Evolutionary conservation across 441 rosid species (phyloP).

Genomic region (Theobroma grandiflorum): DNA sequence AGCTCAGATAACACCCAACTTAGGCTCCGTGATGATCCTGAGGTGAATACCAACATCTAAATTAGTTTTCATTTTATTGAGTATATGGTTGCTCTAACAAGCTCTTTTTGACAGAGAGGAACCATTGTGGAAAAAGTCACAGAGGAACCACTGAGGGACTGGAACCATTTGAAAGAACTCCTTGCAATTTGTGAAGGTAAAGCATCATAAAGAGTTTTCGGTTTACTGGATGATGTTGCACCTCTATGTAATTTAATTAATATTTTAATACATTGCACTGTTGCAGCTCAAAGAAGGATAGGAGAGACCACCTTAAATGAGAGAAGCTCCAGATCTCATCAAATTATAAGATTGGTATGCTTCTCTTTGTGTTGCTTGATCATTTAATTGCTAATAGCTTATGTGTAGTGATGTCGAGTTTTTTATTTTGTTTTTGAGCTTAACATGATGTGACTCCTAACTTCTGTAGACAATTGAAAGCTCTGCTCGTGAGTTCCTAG

Average conservation of each 20-base stretch:
- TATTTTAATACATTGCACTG: slow-evolving; percentile 19
- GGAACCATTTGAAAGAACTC: slow-evolving; percentile 66
- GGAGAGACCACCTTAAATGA: slow-evolving; percentile 87
- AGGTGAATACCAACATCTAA: slow-evolving; percentile 52
- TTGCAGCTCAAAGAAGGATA: slow-evolving; percentile 80
- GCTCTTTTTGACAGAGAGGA: slow-evolving; percentile 69
- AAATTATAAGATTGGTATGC: slow-evolving; percentile 78
- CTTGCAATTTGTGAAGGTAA: slow-evolving; percentile 83
- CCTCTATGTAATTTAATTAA: slow-evolving; percentile 14
- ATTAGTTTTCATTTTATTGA: background rate
- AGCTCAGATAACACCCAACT: slow-evolving; percentile 66
- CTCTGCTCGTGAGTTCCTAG: slow-evolving; percentile 80
- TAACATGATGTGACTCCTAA: slow-evolving; percentile 4
- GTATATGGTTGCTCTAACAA: slow-evolving; percentile 25
- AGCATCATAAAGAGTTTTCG: slow-evolving; percentile 16
- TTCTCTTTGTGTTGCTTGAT: slow-evolving; percentile 29
- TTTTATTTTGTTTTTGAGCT: background rate
- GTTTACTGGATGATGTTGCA: slow-evolving; percentile 27
- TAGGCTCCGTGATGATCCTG: slow-evolving; percentile 89
- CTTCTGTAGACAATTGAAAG: slow-evolving; percentile 78
- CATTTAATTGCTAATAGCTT: slow-evolving; percentile 12
- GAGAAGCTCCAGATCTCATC: slow-evolving; percentile 95
- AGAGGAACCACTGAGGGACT: slow-evolving; percentile 67
- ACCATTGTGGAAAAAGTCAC: slow-evolving; percentile 66
- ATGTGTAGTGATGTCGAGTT: background rate